Conservation (phyloP, 129 eudicot genomes). For the Escallonia rubra region DNA sequence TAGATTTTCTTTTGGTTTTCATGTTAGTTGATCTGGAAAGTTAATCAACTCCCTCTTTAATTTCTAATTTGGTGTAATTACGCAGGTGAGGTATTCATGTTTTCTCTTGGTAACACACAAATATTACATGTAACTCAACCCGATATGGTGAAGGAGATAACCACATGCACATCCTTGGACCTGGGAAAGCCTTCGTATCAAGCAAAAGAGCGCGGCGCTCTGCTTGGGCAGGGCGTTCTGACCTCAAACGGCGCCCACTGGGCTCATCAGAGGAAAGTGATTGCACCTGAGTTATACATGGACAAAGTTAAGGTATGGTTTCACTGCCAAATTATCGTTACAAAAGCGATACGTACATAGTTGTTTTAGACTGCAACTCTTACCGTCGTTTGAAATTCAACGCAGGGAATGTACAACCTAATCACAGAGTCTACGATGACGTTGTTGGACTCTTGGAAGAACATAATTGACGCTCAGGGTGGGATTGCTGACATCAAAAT, state of each 20-base stretch:
- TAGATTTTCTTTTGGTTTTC: no score
- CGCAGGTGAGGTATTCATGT: slow-evolving; percentile 15
- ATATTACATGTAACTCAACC: slow-evolving; percentile 16
- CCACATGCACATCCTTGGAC: slow-evolving; percentile 16
- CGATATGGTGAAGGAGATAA: slow-evolving; percentile 22
- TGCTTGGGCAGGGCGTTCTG: slow-evolving; percentile 26
- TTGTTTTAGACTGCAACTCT: background rate
- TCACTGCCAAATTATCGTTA: background rate
- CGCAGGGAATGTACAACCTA: slow-evolving; percentile 21
- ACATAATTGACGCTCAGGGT: background rate
- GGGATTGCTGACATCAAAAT: slow-evolving; percentile 13
- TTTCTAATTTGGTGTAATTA: background rate
- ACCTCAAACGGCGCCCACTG: slow-evolving; percentile 21
- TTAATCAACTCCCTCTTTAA: background rate
- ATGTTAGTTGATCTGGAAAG: no score
- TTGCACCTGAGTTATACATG: slow-evolving; percentile 29
- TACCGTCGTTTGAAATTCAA: background rate
- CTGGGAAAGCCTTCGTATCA: slow-evolving; percentile 25
- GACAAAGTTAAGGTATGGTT: slow-evolving; percentile 24
- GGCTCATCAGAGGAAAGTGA: slow-evolving; percentile 28
- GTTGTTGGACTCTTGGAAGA: slow-evolving; percentile 21
- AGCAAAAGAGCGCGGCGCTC: slow-evolving; percentile 6
- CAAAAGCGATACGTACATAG: background rate
- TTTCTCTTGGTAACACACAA: slow-evolving; percentile 17
- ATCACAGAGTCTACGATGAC: slow-evolving; percentile 17